Base-by-base conservation (phyloP, 768 basidiomycete species). In the Mycena crocata region DNA sequence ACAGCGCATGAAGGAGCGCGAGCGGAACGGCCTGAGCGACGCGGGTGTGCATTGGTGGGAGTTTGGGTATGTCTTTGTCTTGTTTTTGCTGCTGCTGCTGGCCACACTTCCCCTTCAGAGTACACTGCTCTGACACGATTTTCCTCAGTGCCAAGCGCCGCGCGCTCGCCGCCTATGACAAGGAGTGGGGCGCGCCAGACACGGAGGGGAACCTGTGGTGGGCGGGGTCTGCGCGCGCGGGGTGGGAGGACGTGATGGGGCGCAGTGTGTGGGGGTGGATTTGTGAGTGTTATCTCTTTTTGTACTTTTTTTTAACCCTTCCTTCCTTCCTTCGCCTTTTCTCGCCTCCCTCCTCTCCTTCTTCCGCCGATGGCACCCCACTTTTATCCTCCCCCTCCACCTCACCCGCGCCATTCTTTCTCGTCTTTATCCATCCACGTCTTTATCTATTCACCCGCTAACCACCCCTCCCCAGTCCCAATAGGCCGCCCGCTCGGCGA, bases 191-290 rank as follows among this genome's bases (percentile, higher is more conserved):
- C 0, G 78, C 83, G 31, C 81, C 93, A 1, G 81, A 84, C 9
- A 87, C 82, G 32, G 96, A 96, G 73, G 95, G 92, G 0, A 90
- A 95, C 74, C 77, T 96, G 9, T 98, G 96, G 96, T 94, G 91
- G 89, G 78, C 88, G 37, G 96, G 93, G 30, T 86, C 83, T 68
- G 65, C 71, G 48, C 76, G 82, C 52, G 81, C 78, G 45, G 91
- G 90, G 69, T 98, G 95, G 95, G 85, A 86, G 70, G 86, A 88
- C 52, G 90, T 92, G 46, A 97, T 98, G 94, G 96, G 96, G 12
- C 77, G 71, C 35, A 86, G 80, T 62, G 76, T 77, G 60, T 83
- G 85, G 76, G 87, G 89, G 40, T 98, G 95, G 95, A 83, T 96
- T 68, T 79, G 95, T 96, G 77, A 86, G 91, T 89, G 26, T 44